These are phyloP conservation scores for Moesziomyces antarcticus DNA, from an alignment of 1,284 basidiomycete genomes.

Conservation along the genomic window DNA sequence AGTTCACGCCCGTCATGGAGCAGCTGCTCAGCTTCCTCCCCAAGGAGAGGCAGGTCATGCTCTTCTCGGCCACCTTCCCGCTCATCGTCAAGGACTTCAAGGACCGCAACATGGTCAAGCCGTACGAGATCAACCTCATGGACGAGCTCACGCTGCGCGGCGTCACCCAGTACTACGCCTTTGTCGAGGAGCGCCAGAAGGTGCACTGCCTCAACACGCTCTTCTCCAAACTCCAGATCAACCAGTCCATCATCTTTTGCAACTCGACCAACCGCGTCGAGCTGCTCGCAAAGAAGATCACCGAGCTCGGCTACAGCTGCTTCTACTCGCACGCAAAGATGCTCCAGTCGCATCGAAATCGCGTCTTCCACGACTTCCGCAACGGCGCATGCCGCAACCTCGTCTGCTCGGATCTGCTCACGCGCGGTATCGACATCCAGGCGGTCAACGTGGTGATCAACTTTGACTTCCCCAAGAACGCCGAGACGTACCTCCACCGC, in stretches of 20 bases:
- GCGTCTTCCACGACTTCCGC: constrained; percentile 99
- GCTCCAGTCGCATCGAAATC: constrained; percentile 97
- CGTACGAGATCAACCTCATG: constrained; percentile 99
- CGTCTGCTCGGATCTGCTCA: constrained; percentile 93
- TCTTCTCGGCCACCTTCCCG: constrained; percentile 98
- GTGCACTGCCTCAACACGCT: constrained; percentile 98
- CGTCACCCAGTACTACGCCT: constrained; percentile 99
- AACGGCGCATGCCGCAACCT: constrained; percentile 97
- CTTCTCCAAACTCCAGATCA: constrained; percentile 98
- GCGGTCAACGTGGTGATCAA: constrained; percentile 99
- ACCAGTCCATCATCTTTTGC: constrained; percentile 99
- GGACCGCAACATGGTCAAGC: constrained; percentile 97
- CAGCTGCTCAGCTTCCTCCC: constrained; percentile 89
- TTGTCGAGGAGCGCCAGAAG: constrained; percentile 98
- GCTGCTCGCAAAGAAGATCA: constrained; percentile 98
- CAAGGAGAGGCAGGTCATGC: constrained; percentile 91
- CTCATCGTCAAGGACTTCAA: constrained; percentile 99
- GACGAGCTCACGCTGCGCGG: constrained; percentile 98
- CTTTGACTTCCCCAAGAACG: constrained; percentile 99
- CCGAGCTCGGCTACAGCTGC: constrained; percentile 98
- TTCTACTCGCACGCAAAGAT: constrained; percentile 99
- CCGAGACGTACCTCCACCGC: constrained; percentile 96
- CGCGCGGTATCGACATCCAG: constrained; percentile 99
- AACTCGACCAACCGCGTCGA: constrained; percentile 99
- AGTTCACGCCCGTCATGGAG: constrained; percentile 99